Conservation (phyloP, 2,329 filamentous ascomycete genomes). For the Passalora sequoiae region DNA sequence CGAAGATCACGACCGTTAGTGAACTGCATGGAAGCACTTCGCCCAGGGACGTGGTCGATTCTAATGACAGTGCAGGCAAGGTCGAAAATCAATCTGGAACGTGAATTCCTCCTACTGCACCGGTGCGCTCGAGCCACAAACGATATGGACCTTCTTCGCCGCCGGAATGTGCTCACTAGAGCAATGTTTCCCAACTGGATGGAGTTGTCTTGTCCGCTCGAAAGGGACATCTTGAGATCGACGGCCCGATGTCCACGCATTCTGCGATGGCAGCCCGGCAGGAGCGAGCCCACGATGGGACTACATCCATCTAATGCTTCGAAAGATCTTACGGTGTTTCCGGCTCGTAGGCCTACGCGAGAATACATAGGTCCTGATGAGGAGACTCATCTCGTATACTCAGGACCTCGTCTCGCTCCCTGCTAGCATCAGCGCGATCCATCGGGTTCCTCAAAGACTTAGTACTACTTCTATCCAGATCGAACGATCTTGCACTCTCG, state of each 20-base stretch:
- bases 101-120: neutral
- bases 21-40: slow-evolving; percentile 1
- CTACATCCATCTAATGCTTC: slow-evolving; percentile 3
- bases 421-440: neutral
- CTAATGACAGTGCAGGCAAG: neutral
- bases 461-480: slow-evolving; percentile 3
- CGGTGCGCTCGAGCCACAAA: too few species aligned
- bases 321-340: neutral
- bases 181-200: too few species aligned
- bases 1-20: slow-evolving; percentile 8
- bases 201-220: too few species aligned
- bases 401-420: neutral
- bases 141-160: too few species aligned
- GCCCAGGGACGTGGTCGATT: neutral
- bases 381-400: slow-evolving; percentile 1
- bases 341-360: neutral
- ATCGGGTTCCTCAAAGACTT: neutral
- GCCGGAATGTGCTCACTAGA: too few species aligned
- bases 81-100: neutral
- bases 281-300: neutral
- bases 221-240: slow-evolving; percentile 2
- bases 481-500: neutral
- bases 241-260: neutral
- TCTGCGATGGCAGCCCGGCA: neutral
- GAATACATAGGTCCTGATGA: slow-evolving; percentile 2